These are phyloP conservation scores for Fusarium keratoplasticum DNA, from an alignment of 2,329 filamentous ascomycete genomes.

Conservation along the genomic window DNA sequence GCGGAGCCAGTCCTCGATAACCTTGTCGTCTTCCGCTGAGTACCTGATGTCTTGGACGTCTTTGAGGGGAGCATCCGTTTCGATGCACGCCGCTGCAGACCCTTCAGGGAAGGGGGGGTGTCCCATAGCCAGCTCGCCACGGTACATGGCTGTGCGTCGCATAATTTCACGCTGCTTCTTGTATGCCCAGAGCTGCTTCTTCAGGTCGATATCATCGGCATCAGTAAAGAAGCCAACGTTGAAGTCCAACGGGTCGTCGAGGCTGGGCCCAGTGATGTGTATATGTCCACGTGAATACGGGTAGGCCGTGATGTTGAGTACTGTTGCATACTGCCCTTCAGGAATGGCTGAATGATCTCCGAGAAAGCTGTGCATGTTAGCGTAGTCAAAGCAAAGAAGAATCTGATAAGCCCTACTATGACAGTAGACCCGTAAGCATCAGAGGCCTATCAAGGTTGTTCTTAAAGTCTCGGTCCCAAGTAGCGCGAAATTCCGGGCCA, in stretches of 20 bases:
- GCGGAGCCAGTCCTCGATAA: background rate
- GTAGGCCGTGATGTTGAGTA: constrained; percentile 57
- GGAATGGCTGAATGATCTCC: constrained; percentile 53
- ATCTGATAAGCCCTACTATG: background rate
- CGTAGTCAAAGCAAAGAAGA: background rate
- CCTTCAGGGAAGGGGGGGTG: constrained; percentile 59
- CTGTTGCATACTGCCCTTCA: constrained; percentile 61
- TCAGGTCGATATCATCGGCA: constrained; percentile 66
- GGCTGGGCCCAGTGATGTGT: constrained; percentile 59
- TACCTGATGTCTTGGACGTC: background rate
- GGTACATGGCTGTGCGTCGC: constrained; percentile 65
- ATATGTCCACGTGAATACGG: constrained; percentile 67
- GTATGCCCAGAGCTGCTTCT: constrained; percentile 72
- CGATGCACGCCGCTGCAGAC: background rate
- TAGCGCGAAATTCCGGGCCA: background rate
- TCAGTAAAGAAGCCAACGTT: constrained; percentile 67
- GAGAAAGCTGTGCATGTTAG: constrained; percentile 45
- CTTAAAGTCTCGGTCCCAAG: background rate
- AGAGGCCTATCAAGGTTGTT: background rate
- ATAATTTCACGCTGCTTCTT: constrained; percentile 72
- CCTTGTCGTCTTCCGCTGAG: background rate
- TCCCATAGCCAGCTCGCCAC: constrained; percentile 55
- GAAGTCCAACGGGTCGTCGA: constrained; percentile 61
- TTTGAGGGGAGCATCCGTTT: background rate
- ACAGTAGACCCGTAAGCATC: background rate